phyloP scores from a whole-genome alignment of 1,284 basidiomycete genomes.

The Vanrija sp. region DNA sequence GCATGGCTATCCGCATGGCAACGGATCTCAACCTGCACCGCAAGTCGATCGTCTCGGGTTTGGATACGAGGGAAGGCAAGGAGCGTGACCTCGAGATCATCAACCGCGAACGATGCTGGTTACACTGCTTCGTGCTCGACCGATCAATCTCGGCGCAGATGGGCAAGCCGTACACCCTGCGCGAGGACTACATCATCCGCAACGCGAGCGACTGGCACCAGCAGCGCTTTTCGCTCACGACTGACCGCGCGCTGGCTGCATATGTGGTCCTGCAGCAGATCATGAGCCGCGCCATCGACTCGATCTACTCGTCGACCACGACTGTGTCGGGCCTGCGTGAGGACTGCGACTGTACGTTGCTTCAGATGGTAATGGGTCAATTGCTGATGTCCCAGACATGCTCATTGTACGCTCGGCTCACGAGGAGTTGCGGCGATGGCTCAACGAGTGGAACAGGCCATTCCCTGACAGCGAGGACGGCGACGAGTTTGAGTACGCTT shows the following conservation, averaged over 20 bases:
- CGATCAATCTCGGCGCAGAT: conserved; percentile 76
- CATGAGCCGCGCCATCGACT: conserved; percentile 80
- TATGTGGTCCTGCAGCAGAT: conserved; percentile 72
- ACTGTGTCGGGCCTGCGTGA: conserved; percentile 76
- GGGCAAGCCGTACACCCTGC: conserved; percentile 50
- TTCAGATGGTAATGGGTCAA: conserved; percentile 47
- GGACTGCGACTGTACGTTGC: conserved; percentile 71
- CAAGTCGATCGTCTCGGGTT: conserved; percentile 66
- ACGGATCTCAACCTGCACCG: conserved; percentile 94
- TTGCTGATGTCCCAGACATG: conserved; percentile 51
- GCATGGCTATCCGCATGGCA: conserved; percentile 70
- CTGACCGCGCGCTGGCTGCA: conserved; percentile 55
- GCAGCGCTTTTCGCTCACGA: conserved; percentile 59
- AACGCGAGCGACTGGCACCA: conserved; percentile 61
- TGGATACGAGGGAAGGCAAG: conserved; percentile 65
- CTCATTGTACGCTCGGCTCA: conserved; percentile 43
- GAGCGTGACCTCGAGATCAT: conserved; percentile 58
- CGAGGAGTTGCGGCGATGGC: conserved; percentile 42
- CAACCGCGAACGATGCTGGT: conserved; percentile 92
- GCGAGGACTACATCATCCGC: conserved; percentile 73
- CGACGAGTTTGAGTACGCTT: conserved; percentile 26
- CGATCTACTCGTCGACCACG: conserved; percentile 79
- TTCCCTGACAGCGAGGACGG: not conserved
- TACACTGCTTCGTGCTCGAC: conserved; percentile 85
- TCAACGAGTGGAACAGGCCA: conserved; percentile 30